These are phyloP conservation scores for Rhipidocladum racemiflorum DNA, from an alignment of 176 grass and related monocot species.

Conservation along the genomic window DNA sequence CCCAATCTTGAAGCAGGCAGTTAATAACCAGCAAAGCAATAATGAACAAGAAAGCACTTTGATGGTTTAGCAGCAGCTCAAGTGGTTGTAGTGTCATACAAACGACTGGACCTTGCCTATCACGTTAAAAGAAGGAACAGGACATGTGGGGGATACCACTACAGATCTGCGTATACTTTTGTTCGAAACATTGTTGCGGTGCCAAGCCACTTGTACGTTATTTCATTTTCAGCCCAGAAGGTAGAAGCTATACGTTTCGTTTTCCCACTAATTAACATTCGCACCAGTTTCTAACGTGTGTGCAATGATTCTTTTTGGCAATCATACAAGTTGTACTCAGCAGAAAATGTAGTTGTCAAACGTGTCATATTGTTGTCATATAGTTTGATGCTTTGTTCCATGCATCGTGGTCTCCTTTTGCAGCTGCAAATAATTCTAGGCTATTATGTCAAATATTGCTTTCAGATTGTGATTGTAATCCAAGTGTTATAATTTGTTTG, in stretches of 20 bases:
- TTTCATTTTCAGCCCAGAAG: conserved; percentile 31
- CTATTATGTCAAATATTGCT: conserved; percentile 22
- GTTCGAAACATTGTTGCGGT: not conserved
- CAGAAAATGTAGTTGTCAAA: conserved; percentile 27
- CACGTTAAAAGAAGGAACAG: conserved; percentile 3
- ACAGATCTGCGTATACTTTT: conserved; percentile 18
- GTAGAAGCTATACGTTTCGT: not conserved
- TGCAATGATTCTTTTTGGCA: conserved; percentile 43
- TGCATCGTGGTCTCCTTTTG: conserved; percentile 21
- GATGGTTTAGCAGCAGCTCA: conserved; percentile 15
- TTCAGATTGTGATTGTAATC: conserved; percentile 44
- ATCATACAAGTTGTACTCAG: conserved; percentile 20
- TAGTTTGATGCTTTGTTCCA: conserved; percentile 27
- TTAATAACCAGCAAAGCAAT: not conserved
- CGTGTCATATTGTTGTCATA: conserved; percentile 4
- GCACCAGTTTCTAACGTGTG: conserved; percentile 27
- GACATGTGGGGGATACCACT: conserved; percentile 8
- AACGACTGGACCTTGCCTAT: not conserved
- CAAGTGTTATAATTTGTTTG: conserved; percentile 34
- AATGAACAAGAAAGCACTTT: conserved; percentile 26
- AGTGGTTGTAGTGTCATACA: conserved; percentile 1
- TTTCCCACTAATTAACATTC: conserved; percentile 5
- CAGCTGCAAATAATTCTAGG: conserved; percentile 33
- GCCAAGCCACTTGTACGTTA: conserved; percentile 18
- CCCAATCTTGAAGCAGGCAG: not conserved